Percentiles rank a stretch among this genome's conserved stretches.
Conservation (phyloP, 2,329 filamentous ascomycete genomes). For the Zalaria obscura region DNA sequence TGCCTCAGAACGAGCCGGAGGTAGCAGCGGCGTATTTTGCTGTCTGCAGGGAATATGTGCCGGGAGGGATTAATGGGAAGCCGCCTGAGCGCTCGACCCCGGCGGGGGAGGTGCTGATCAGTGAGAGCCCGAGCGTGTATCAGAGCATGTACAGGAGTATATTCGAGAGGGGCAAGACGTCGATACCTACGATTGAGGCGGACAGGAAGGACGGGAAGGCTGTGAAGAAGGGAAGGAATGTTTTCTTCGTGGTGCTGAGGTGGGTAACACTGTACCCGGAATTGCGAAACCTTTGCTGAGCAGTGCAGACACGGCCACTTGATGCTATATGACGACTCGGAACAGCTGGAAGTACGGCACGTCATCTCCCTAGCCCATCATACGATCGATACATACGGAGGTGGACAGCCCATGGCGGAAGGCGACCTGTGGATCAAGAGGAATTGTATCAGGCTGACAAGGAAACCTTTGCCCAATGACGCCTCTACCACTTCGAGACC, state of each 20-base stretch:
- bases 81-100: slow-evolving; percentile 77
- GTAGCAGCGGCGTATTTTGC: slow-evolving; percentile 86
- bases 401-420: slow-evolving; percentile 55
- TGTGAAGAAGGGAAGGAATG: slow-evolving; percentile 56
- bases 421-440: slow-evolving; percentile 93
- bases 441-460: slow-evolving; percentile 71
- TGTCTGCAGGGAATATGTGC: slow-evolving; percentile 85
- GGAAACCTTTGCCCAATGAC: slow-evolving; percentile 43
- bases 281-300: not conserved
- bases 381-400: slow-evolving; percentile 70
- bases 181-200: slow-evolving; percentile 38
- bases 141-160: slow-evolving; percentile 96
- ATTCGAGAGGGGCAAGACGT: slow-evolving; percentile 62
- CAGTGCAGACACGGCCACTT: slow-evolving; percentile 62
- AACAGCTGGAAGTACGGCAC: slow-evolving; percentile 89
- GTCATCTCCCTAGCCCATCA: slow-evolving; percentile 89
- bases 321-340: slow-evolving; percentile 93
- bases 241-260: slow-evolving; percentile 87
- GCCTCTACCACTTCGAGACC: slow-evolving; percentile 53
- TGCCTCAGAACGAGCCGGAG: slow-evolving; percentile 49
- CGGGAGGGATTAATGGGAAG: slow-evolving; percentile 83
- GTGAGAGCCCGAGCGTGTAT: slow-evolving; percentile 82
- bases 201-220: slow-evolving; percentile 34
- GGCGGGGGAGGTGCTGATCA: slow-evolving; percentile 52
- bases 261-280: slow-evolving; percentile 25